These are phyloP conservation scores for Penicillium capsulatum DNA, from an alignment of 2,329 filamentous ascomycete genomes.

Conservation along the genomic window DNA sequence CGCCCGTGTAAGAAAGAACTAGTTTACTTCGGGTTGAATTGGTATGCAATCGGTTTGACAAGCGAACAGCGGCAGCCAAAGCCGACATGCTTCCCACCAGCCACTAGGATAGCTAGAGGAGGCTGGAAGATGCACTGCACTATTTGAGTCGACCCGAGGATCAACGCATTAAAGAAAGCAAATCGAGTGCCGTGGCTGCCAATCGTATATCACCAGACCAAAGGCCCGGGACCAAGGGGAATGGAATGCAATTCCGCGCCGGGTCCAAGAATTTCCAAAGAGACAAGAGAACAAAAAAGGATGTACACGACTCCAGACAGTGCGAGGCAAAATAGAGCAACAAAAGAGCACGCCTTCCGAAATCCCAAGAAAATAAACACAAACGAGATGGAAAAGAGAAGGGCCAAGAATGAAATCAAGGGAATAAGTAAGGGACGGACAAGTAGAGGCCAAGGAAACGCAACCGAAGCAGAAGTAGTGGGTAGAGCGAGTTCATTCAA, in stretches of 20 bases:
- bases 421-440: background rate
- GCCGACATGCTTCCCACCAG: no score
- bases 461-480: constrained; percentile 1
- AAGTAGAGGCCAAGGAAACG: constrained; percentile 11
- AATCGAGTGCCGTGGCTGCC: background rate
- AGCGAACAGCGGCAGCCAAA: no score
- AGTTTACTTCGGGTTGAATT: no score
- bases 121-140: no score
- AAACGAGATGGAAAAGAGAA: constrained; percentile 19
- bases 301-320: constrained; percentile 16
- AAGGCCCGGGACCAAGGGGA: background rate
- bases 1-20: no score
- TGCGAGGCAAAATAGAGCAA: constrained; percentile 4
- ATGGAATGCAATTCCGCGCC: background rate
- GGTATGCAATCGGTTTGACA: no score
- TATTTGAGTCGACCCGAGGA: no score
- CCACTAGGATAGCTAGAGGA: no score
- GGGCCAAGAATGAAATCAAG: constrained; percentile 1
- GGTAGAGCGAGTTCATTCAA: constrained; percentile 8
- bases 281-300: constrained; percentile 4
- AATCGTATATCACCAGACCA: constrained; percentile 1
- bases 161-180: background rate
- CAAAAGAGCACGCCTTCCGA: constrained; percentile 8
- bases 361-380: constrained; percentile 10
- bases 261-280: constrained; percentile 1